Percentiles rank a stretch among this genome's conserved stretches.
Evolutionary conservation across 768 basidiomycete genomes (phyloP).

Genomic region (Lepiota subincarnata): DNA sequence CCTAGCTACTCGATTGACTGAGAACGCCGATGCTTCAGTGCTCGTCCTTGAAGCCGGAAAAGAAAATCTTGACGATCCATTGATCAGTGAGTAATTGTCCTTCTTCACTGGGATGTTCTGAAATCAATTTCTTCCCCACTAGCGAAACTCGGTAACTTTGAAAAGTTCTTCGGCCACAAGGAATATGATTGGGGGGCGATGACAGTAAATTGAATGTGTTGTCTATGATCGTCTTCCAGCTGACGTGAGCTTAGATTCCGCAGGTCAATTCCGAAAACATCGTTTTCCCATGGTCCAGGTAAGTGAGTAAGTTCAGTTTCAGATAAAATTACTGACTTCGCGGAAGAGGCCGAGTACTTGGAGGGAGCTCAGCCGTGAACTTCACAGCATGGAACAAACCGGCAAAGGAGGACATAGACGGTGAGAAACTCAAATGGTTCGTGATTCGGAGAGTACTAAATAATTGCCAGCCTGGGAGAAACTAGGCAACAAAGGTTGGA

Average conservation of each 20-base stretch:
- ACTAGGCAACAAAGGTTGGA: constrained; percentile 54
- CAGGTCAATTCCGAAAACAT: neutral
- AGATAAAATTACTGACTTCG: neutral
- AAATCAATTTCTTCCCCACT: no score
- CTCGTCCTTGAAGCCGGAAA: constrained; percentile 31
- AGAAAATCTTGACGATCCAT: constrained; percentile 28
- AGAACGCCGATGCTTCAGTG: constrained; percentile 12
- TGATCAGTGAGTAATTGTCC: neutral
- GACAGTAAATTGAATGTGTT: neutral
- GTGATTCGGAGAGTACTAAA: no score
- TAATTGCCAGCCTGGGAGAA: constrained; percentile 31
- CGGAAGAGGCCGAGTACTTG: constrained; percentile 12
- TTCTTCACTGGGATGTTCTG: neutral
- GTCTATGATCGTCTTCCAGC: neutral
- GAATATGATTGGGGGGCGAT: neutral
- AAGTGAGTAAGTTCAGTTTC: neutral
- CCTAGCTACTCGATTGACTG: constrained; percentile 15
- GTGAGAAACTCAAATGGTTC: neutral
- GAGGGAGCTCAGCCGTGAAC: constrained; percentile 45
- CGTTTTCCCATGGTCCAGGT: constrained; percentile 18
- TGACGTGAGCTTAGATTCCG: neutral
- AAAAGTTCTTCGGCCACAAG: neutral
- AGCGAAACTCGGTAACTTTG: neutral
- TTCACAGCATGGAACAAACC: constrained; percentile 30
- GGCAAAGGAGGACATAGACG: constrained; percentile 23